phyloP scores from a whole-genome alignment of 768 basidiomycete species.

The Leccinum barrowsii region DNA sequence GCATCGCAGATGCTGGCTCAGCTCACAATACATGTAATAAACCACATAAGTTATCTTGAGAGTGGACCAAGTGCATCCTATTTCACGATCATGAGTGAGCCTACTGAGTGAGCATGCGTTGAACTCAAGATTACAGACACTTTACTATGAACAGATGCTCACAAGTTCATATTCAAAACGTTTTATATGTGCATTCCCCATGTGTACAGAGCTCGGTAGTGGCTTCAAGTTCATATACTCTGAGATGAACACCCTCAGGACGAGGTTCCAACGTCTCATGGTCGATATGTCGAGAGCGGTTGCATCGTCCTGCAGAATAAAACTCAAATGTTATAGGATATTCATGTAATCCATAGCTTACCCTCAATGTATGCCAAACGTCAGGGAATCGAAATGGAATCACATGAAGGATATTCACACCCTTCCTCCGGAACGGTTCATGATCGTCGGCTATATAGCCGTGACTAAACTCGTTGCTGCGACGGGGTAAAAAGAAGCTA shows the following conservation, averaged over 20 bases:
- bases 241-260: conserved; percentile 81
- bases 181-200: conserved; percentile 25
- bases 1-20: not conserved
- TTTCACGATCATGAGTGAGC: not conserved
- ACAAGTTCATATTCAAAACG: conserved; percentile 49
- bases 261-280: conserved; percentile 84
- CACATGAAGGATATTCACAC: conserved; percentile 86
- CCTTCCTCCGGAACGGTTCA: conserved; percentile 77
- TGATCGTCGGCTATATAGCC: conserved; percentile 91
- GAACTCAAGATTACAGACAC: not conserved
- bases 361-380: conserved; percentile 84
- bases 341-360: conserved; percentile 33
- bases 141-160: conserved; percentile 18
- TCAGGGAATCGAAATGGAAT: conserved; percentile 86
- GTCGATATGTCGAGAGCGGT: conserved; percentile 80
- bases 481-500: conserved; percentile 67
- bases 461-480: conserved; percentile 32
- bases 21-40: not conserved
- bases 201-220: conserved; percentile 32
- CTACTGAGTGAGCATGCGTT: conserved; percentile 19
- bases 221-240: conserved; percentile 83
- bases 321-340: not conserved
- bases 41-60: not conserved
- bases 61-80: not conserved
- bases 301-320: conserved; percentile 72